Evolutionary conservation across 768 basidiomycete genomes (phyloP), one percentile per base, ranked within the genome.

Genomic region (Lentinula boryana): DNA sequence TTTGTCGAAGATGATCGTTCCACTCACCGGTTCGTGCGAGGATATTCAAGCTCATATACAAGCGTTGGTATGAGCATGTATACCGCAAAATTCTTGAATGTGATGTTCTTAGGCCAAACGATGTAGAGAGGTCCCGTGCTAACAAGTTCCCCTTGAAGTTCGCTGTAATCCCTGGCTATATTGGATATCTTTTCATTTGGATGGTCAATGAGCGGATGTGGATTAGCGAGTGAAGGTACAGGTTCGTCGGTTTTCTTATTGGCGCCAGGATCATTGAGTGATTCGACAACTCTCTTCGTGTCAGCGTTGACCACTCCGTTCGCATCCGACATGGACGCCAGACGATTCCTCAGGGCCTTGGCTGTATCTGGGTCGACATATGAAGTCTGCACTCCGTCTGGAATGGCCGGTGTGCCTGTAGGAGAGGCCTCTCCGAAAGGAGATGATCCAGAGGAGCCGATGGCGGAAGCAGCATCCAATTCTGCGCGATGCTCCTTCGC

Each of bases 41-140:
- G 96, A 71, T 95, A 99, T 73, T 98, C 95, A 36, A 98, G 78
- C 71, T 98, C 95, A 68, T 99, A 99, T 6, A 98, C 95, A 46
- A 99, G 80, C 0, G 93, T 93, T 13, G 97, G 97, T 50, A 91
- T 86, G 41, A 95, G 75, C 74, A 92, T 84, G 73, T 95, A 99
- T 41, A 88, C 82, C 32, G 83, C 83, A 69, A 95, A 98, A 72
- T 93, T 89, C 67, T 79, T 83, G 68, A 85, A 81, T 0, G 87
- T 88, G 63, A 98, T 81, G 70, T 95, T 98, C 51, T 86, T 78
- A 0, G 95, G 95, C 85, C 91, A 99, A 16, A 79, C 80, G 41
- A 95, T 80, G 56, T 77, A 75, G 52, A 78, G 71, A 7, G 86
- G 82, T 3, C 95, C 94, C 32, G 79, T 76, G 59, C 88, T 88